Percentiles rank a stretch among this genome's conserved stretches.
Conservation (phyloP, 257 asterid species). For the Ballota nigra region DNA sequence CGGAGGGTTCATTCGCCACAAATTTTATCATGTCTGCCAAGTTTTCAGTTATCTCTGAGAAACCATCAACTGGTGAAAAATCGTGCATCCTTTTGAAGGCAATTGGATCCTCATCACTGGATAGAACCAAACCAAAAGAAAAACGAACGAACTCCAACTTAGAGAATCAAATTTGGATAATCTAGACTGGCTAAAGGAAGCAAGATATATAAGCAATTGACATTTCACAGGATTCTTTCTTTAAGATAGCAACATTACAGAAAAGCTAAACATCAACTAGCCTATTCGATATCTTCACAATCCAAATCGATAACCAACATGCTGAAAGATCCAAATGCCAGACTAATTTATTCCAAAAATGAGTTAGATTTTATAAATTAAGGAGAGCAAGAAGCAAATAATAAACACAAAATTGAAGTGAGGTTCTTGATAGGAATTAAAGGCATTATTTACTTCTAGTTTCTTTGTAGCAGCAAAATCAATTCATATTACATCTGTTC, state of each 20-base stretch:
- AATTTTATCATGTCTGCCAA: conserved; percentile 79
- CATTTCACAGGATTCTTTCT: not conserved
- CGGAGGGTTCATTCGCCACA: conserved; percentile 95
- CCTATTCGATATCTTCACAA: not conserved
- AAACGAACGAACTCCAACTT: not conserved
- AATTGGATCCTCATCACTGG: conserved; percentile 80
- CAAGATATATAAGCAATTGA: not conserved
- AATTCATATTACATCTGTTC: not conserved
- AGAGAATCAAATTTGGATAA: not conserved
- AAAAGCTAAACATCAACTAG: not conserved
- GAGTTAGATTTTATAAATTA: not conserved
- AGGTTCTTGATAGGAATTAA: not conserved
- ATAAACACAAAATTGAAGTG: not conserved
- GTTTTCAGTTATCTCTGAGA: conserved; percentile 75
- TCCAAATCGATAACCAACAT: not conserved
- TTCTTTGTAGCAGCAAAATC: not conserved
- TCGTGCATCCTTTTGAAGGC: conserved; percentile 77
- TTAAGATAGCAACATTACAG: not conserved
- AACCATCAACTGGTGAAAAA: conserved; percentile 78
- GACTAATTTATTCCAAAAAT: not conserved
- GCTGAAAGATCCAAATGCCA: not conserved
- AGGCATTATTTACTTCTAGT: not conserved
- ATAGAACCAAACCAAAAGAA: not conserved
- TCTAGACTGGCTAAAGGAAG: not conserved
- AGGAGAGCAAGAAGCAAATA: not conserved